Evolutionary conservation across 192 early-diverging fungal species (phyloP), one percentile per base, ranked within the genome.

Genomic region (Backusella sp.): DNA sequence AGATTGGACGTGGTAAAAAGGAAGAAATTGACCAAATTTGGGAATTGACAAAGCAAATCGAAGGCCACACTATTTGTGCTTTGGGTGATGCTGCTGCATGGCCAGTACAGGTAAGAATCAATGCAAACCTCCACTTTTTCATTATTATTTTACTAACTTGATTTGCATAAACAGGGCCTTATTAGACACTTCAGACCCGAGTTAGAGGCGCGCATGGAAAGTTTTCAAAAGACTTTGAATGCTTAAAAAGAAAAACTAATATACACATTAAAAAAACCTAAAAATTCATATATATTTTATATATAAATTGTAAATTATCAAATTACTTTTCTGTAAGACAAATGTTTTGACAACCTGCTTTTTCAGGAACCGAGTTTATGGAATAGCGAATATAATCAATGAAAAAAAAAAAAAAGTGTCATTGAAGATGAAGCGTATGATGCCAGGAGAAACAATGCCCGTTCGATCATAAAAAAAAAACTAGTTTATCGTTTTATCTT

Each of bases 61-160:
- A 99, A 84, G 98, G 98, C 32, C 98, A 98, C 84, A 99, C 98
- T 26, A 99, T 99, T 80, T 99, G 98, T 80, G 98, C 98, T 46
- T 86, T 99, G 85, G 98, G 96, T 69, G 98, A 99, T 84, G 98
- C 98, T 39, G 96, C 98, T 30, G 98, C 98, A 66, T 98, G 96
- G 96, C 98, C 98, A 17, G 95, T 99, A 32, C 88, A 88, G 46
- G 46, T 49, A 49, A 49, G 46, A n/a, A 49, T n/a, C 17, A 7
- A 49, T n/a, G 6, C 46, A 19, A 49, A 7, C 17, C 0, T 21
- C 9, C 6, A n/a, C 5, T 49, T 49, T n/a, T 4, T 49, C n/a
- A 3, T 39, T 39, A 9, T 12, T 39, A 1, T 49, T 49, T 49
- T 49, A 49, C 46, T 49, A n/a, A 49, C n/a, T n/a, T 49, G 14